Base-by-base conservation (phyloP, 2,329 filamentous ascomycete species). In the Cladophialophora exuberans region DNA sequence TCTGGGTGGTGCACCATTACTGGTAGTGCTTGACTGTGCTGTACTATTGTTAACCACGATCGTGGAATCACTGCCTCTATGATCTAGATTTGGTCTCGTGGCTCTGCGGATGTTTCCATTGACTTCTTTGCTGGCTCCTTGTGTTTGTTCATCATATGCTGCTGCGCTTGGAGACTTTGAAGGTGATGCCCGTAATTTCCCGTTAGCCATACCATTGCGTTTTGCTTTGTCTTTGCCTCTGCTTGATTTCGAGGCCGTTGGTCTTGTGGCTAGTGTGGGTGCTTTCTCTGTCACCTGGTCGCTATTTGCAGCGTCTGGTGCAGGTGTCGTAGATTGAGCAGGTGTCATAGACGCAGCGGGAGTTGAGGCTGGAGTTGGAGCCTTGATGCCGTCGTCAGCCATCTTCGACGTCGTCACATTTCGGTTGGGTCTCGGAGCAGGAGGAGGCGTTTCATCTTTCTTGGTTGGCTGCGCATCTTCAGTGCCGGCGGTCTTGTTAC, bases 401-500 rank as follows among this genome's bases (percentile, higher is more conserved):
- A 36, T 13, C 13, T 33, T 20, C 17, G 31, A 52, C 28, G 33
- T 18, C 36, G 47, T 54, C 5, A 31, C 46, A 11, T 33, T 23
- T 51, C 46, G 45, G 28, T 46, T 17, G 47, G 42, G 33, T 50
- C 50, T 28, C 36, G 30, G 3, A 31, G 26, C 39, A 46, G 44
- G 22, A 30, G 42, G 28, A 17, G n/a, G 18, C 44, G 42, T 26
- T 55, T 33, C 7, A 20, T 44, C n/a, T 31, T 38, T 38, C 35
- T 28, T 56, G 18, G 33, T 36, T 35, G 41, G 31, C 18, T 39
- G 22, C 22, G 20, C 51, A 10, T 44, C 55, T 17, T 7, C 33
- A 3, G 46, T 47, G 10, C 35, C 10, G 4, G 44, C 26, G n/a
- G 56, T 48, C 38, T 62, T 63, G 33, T 64, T 65, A 10, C 63